Conservation (phyloP, 768 basidiomycete species). For the Lactarius evosmus region DNA sequence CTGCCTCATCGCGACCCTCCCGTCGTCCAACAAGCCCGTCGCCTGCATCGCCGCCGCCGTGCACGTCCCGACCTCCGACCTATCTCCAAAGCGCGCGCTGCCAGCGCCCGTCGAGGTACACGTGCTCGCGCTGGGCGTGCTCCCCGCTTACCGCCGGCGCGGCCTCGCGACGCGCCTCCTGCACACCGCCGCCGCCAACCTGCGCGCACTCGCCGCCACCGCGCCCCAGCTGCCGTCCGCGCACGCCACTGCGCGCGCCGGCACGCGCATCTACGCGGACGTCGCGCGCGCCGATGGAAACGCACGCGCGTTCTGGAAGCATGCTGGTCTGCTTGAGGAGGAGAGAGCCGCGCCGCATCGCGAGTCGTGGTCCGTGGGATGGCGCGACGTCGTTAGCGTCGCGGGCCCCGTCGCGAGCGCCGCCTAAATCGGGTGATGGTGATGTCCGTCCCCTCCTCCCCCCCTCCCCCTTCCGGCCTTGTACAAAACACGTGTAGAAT, state of each 20-base stretch:
- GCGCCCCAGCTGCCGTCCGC: conserved; percentile 17
- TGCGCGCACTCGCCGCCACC: conserved; percentile 18
- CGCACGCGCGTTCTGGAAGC: conserved; percentile 17
- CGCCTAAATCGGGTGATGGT: neutral
- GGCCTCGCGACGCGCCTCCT: conserved; percentile 47
- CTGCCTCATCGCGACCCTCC: conserved; percentile 21
- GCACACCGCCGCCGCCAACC: conserved; percentile 33
- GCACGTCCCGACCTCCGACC: conserved; percentile 31
- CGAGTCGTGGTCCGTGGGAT: conserved; percentile 18
- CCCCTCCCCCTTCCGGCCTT: neutral
- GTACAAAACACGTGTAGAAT: neutral
- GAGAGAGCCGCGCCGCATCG: neutral
- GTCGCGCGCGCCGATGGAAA: conserved; percentile 9
- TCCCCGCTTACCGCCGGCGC: conserved; percentile 42
- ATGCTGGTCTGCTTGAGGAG: conserved; percentile 21
- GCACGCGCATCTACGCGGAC: conserved; percentile 3
- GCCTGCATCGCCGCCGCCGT: conserved; percentile 27
- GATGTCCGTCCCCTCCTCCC: too few relatives aligned
- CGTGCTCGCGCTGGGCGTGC: conserved; percentile 52
- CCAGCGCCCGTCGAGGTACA: conserved; percentile 49
- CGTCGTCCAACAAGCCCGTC: conserved; percentile 21
- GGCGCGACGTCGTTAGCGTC: conserved; percentile 23
- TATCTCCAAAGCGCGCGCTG: conserved; percentile 36
- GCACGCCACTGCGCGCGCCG: neutral
- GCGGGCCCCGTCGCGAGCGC: conserved; percentile 15